Evolutionary conservation across 2,329 filamentous ascomycete genomes (phyloP).

Genomic region (Apiospora marii): DNA sequence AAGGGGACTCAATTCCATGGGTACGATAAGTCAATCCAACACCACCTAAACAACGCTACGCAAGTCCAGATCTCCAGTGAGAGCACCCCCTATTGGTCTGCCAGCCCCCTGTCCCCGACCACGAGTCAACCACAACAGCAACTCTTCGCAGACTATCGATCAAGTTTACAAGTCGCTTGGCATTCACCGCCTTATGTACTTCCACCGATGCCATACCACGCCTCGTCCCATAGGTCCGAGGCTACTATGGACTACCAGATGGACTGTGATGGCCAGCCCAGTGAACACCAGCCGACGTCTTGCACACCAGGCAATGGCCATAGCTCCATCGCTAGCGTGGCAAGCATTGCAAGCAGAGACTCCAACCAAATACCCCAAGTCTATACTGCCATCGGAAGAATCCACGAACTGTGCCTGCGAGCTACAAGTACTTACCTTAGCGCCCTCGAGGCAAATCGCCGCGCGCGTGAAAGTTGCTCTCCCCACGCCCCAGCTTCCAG

Average conservation of each 20-base stretch:
- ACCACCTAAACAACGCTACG: background rate
- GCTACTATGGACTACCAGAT: background rate
- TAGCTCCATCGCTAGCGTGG: background rate
- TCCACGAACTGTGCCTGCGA: constrained; percentile 33
- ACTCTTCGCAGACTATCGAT: background rate
- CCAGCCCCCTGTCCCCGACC: background rate
- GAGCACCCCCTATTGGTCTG: background rate
- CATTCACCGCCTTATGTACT: constrained; percentile 7
- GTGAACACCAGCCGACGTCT: background rate
- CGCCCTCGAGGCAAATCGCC: constrained; percentile 32
- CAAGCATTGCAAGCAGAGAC: background rate
- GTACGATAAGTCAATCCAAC: background rate
- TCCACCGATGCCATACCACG: background rate
- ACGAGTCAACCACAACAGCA: background rate
- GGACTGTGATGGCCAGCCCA: background rate
- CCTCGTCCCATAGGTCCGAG: background rate
- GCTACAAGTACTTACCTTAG: constrained; percentile 34
- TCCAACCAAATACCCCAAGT: constrained; percentile 20
- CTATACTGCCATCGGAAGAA: constrained; percentile 27
- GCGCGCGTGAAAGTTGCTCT: constrained; percentile 27
- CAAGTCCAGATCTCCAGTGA: too few relatives aligned
- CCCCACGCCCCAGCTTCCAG: background rate
- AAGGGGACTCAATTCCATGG: background rate
- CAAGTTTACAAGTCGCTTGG: background rate
- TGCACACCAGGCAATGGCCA: background rate